Conservation (phyloP, 2,329 filamentous ascomycete species). For the Aphanocladium album region DNA sequence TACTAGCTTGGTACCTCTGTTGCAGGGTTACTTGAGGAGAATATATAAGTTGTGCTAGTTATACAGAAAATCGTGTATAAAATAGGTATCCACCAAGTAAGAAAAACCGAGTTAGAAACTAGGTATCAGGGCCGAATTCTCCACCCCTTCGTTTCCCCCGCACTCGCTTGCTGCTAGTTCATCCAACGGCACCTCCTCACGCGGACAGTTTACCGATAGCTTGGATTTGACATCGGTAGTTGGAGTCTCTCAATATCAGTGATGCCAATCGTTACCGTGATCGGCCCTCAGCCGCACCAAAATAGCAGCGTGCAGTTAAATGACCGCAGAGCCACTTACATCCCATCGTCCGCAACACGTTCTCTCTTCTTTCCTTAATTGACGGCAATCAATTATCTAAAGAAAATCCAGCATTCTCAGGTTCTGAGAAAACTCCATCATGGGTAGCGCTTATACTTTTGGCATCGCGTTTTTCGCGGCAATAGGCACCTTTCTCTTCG, state of each 20-base stretch:
- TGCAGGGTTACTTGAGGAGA: too few species aligned
- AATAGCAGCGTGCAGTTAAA: neutral
- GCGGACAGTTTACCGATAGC: neutral
- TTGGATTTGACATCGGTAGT: neutral
- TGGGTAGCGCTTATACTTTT: constrained; percentile 1
- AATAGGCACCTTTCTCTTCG: constrained; percentile 55
- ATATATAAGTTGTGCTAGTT: too few species aligned
- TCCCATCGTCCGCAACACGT: too few species aligned
- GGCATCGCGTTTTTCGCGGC: constrained; percentile 50
- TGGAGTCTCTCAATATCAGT: too few species aligned
- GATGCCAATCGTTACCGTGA: too few species aligned
- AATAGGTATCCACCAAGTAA: too few species aligned
- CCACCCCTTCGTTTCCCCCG: neutral
- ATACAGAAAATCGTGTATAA: too few species aligned
- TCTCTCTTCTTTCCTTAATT: too few species aligned
- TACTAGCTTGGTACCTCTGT: neutral
- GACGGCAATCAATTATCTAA: too few species aligned
- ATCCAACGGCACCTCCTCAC: neutral
- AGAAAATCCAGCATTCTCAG: neutral
- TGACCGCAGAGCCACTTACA: too few species aligned
- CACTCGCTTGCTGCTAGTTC: neutral
- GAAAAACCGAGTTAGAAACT: too few species aligned
- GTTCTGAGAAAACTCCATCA: neutral
- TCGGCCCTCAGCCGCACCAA: too few species aligned
- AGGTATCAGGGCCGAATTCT: neutral